Base-by-base conservation (phyloP, 441 rosid genomes). In the Euphorbia corollata region DNA sequence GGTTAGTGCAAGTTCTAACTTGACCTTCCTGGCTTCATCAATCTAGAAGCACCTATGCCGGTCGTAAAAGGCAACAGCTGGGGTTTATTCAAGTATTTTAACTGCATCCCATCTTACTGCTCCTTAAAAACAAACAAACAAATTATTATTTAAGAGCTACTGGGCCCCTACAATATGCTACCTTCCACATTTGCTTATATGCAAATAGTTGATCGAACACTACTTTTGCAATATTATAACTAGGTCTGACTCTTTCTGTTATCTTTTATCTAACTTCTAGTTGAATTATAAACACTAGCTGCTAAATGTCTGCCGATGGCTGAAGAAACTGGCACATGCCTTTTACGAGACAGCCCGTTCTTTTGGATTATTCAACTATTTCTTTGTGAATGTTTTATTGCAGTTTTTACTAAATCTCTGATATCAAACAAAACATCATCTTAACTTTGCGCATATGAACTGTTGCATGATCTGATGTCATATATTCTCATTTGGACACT, bases 351-450 rank as follows among this genome's bases (percentile, higher is more conserved):
- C 7, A 59, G 59, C 51, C 16, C 58, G n/a, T 50, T 8, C 22
- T 50, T 18, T 50, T 50, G 55, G 55, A 50, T 50, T 6, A 50
- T 50, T 16, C 20, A 50, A 18, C 55, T 1, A 50, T 50, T 56
- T 59, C n/a, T 30, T 70, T 58, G 24, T 73, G 65, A n/a, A 68
- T 71, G 77, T 74, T 38, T 62, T 57, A 8, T 65, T 41, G 69
- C 45, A 34, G 2, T 47, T 74, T 59, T 38, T 53, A 39, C 59
- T 67, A 10, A 43, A 24, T 62, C 63, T 48, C 4, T 32, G 53
- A 32, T 60, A 15, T 18, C 27, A 54, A 15, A 23, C 3, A 20
- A 65, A 47, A 48, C 48, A 22, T 15, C 61, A 20, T 38, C 16
- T 48, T 22, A 60, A 34, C 39, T 9, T 24, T 50, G 20, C 13